Evolutionary conservation across 2,329 filamentous ascomycete genomes (phyloP).

Genomic region (Pseudonectria foliicola): DNA sequence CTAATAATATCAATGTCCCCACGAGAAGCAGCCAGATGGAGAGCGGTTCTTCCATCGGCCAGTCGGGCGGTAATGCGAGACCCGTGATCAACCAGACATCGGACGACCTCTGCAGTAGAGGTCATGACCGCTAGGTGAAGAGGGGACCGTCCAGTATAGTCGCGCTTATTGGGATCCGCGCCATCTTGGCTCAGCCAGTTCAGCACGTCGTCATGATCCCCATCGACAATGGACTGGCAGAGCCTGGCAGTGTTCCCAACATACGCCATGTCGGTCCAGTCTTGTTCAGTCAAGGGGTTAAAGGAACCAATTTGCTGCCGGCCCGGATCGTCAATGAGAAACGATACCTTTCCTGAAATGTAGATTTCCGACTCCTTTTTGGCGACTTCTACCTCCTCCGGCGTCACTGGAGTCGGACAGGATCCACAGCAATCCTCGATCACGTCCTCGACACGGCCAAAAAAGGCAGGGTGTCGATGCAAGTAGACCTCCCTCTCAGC

Average conservation of each 20-base stretch:
- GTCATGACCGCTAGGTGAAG: slow-evolving; percentile 67
- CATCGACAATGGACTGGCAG: slow-evolving; percentile 74
- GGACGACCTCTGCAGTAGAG: slow-evolving; percentile 63
- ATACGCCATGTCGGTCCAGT: slow-evolving; percentile 91
- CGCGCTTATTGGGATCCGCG: slow-evolving; percentile 64
- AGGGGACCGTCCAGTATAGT: slow-evolving; percentile 72
- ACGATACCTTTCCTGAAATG: slow-evolving; percentile 64
- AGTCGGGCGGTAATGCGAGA: slow-evolving; percentile 67
- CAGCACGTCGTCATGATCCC: slow-evolving; percentile 61
- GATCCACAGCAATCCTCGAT: slow-evolving; percentile 75
- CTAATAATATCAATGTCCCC: slow-evolving; percentile 64
- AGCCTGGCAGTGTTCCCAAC: slow-evolving; percentile 70
- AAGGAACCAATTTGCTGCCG: slow-evolving; percentile 66
- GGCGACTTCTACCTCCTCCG: slow-evolving; percentile 64
- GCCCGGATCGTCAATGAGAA: slow-evolving; percentile 75
- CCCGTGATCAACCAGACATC: slow-evolving; percentile 62
- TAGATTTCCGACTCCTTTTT: slow-evolving; percentile 69
- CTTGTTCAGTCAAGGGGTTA: slow-evolving; percentile 71
- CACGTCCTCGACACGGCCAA: slow-evolving; percentile 67
- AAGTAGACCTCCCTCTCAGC: slow-evolving; percentile 70
- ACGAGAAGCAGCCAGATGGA: slow-evolving; percentile 72
- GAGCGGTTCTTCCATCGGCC: slow-evolving; percentile 71
- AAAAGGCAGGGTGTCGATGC: slow-evolving; percentile 81
- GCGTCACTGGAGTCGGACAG: slow-evolving; percentile 62
- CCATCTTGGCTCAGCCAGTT: slow-evolving; percentile 63